Evolutionary conservation across 768 basidiomycete genomes (phyloP).

Genomic region (Hygrocybe coccinea): DNA sequence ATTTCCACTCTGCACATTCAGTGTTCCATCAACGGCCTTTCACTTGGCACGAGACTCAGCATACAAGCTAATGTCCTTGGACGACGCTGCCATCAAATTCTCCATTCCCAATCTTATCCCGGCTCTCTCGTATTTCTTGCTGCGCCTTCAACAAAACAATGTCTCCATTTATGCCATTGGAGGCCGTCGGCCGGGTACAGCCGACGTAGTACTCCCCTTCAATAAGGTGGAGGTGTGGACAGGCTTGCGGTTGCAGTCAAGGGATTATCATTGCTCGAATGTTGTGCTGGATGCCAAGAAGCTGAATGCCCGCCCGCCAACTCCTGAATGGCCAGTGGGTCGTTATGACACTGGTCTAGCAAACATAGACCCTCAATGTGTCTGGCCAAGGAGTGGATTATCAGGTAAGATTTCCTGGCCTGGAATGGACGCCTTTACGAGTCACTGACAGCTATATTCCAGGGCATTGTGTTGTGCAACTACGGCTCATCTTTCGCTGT

Average conservation of each 20-base stretch:
- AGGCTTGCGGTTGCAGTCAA: constrained; percentile 21
- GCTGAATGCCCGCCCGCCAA: constrained; percentile 20
- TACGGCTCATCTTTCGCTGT: neutral
- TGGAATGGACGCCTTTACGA: neutral
- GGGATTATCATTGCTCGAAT: constrained; percentile 18
- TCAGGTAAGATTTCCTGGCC: constrained; percentile 11
- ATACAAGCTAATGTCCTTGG: constrained; percentile 16
- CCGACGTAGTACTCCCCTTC: constrained; percentile 13
- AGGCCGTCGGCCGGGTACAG: constrained; percentile 1
- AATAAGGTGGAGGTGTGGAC: constrained; percentile 26
- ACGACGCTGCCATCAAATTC: constrained; percentile 18
- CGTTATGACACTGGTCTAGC: constrained; percentile 18
- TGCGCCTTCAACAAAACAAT: neutral
- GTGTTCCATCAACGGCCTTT: constrained; percentile 14
- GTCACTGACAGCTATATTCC: neutral
- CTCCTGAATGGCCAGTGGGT: constrained; percentile 15
- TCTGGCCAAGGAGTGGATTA: constrained; percentile 18
- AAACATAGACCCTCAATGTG: constrained; percentile 8
- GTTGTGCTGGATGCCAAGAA: constrained; percentile 16
- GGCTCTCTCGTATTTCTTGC: constrained; percentile 21
- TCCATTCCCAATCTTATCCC: constrained; percentile 23
- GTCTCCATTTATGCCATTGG: neutral
- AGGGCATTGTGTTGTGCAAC: neutral
- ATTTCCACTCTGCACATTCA: constrained; percentile 7
- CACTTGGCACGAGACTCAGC: constrained; percentile 22